phyloP scores from a whole-genome alignment of 2,329 filamentous ascomycete species.

The Catunica adiposa region DNA sequence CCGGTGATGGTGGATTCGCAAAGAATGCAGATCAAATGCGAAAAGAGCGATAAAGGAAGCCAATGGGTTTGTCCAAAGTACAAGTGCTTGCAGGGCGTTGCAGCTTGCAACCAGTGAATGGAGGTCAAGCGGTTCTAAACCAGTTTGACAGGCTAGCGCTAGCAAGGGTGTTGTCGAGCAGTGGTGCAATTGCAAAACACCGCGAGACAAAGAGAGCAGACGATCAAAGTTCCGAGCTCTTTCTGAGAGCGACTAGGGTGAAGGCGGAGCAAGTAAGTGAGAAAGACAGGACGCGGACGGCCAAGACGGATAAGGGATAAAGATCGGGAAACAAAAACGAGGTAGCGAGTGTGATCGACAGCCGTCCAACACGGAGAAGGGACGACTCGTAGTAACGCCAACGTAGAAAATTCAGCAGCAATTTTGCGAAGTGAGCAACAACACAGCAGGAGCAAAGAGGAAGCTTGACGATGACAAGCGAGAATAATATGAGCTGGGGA shows the following conservation, averaged over 20 bases:
- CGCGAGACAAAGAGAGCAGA: not conserved
- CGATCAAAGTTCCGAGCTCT: not conserved
- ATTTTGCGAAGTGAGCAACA: not conserved
- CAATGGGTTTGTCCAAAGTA: not conserved
- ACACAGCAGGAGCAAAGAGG: not conserved
- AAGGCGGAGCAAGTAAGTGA: not conserved
- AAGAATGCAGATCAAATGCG: conserved; percentile 3
- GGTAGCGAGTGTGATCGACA: not conserved
- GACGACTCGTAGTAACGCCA: not conserved
- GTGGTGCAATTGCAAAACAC: conserved; percentile 5
- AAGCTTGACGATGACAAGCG: not conserved
- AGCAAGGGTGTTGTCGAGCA: not conserved
- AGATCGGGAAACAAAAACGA: not conserved
- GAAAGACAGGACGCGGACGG: not conserved
- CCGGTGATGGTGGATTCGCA: conserved; percentile 1
- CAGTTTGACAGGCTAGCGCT: conserved; percentile 6
- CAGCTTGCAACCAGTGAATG: not conserved
- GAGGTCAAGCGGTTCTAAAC: not conserved
- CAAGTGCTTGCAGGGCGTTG: conserved; percentile 3
- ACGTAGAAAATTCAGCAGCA: not conserved
- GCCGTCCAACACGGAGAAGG: not conserved
- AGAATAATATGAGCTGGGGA: no score
- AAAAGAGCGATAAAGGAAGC: not conserved
- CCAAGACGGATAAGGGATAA: not conserved
- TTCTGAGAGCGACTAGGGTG: not conserved